Base-by-base conservation (phyloP, 306 rosid genomes). In the Vigna radiata region DNA sequence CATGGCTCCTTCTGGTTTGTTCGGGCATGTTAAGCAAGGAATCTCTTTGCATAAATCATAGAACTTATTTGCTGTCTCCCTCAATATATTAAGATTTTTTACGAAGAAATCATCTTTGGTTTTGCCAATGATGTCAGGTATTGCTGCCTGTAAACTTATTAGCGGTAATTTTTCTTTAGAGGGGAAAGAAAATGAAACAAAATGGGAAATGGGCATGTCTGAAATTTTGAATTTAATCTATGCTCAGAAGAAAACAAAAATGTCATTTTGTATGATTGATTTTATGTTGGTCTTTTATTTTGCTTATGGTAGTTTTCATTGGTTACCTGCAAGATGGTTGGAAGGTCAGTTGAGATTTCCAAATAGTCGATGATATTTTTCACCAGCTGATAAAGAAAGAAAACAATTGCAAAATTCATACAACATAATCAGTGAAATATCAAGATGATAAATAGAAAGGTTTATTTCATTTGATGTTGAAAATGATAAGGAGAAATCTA, bases 1-100 rank as follows among this genome's bases (percentile, higher is more conserved):
- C 93, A 91, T 83, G 77, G 93, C 82, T 44, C 90, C 91, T 75
- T 91, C 89, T n/a, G 94, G 96, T 77, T 86, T 89, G 62, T 86
- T 82, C 25, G 88, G 92, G 59, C 90, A 91, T 61, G 82, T 85
- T 55, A 91, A 83, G 82, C 89, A 84, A 71, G 94, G 83, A 18
- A 89, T 91, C 72, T 73, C 89, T 75, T 87, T 71, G 12, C 87
- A 55, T 75, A 72, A 54, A 37, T 83, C 89, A 67, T 75, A 84
- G 33, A 84, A 75, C 60, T 83, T 33, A 67, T 89, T 81, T 63
- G 86, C 88, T 72, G 77, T 69, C 72, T 86, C 86, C 74, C 82
- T 89, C 86, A 87, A 15, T 19, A 83, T 39, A 75, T 47, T 63
- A 8, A 81, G 49, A 68, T 84, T 84, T 9, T 79, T 76, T 15